These are phyloP conservation scores for Rehmannia glutinosa DNA, from an alignment of 257 asterid species.

Conservation along the genomic window DNA sequence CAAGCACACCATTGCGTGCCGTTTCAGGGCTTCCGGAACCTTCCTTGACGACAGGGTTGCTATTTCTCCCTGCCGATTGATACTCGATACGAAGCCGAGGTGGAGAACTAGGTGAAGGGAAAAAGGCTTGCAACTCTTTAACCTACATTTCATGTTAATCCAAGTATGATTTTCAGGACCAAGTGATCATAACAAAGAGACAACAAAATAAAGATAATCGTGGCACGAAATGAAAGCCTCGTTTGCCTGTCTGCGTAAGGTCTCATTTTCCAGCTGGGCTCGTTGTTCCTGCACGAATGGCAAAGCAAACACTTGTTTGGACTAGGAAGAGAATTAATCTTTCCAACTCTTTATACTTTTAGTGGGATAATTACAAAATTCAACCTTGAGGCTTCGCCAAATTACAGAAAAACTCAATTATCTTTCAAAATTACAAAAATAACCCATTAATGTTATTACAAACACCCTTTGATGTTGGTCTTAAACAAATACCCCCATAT, in stretches of 20 bases:
- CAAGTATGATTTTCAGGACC: neutral
- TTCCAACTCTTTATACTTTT: too few relatives aligned
- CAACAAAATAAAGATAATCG: neutral
- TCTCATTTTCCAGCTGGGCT: slow-evolving; percentile 48
- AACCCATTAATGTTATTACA: neutral
- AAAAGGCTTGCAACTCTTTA: slow-evolving; percentile 38
- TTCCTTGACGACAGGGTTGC: slow-evolving; percentile 20
- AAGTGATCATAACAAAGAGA: neutral
- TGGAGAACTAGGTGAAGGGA: slow-evolving; percentile 24
- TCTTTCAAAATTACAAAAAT: neutral
- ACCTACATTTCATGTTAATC: slow-evolving; percentile 36
- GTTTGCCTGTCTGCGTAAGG: slow-evolving; percentile 50
- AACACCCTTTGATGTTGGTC: neutral
- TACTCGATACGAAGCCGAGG: slow-evolving; percentile 32
- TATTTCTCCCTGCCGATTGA: slow-evolving; percentile 12
- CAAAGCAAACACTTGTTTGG: neutral
- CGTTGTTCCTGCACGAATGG: slow-evolving; percentile 43
- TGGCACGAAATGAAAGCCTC: slow-evolving; percentile 5
- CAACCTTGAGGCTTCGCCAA: neutral
- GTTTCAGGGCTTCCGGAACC: slow-evolving; percentile 40
- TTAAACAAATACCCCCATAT: too few relatives aligned
- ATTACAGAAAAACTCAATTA: neutral
- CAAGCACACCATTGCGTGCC: slow-evolving; percentile 30
- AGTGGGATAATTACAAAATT: neutral
- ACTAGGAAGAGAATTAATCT: too few relatives aligned